Evolutionary conservation across 495 filamentous ascomycete genomes (phyloP).

Genomic region (Talaromyces ruber): DNA sequence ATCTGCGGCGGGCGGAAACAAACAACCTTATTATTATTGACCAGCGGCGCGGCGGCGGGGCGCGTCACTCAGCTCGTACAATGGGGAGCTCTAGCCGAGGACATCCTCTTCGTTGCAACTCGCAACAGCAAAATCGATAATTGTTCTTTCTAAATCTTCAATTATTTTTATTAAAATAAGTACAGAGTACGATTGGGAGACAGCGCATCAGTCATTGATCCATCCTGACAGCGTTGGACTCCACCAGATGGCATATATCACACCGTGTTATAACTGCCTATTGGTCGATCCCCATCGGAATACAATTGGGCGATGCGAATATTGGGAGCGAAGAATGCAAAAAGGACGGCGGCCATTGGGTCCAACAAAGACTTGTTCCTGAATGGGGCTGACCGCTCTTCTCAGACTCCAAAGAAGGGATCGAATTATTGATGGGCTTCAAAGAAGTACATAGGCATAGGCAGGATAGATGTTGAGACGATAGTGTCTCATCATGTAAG

Average conservation of each 20-base stretch:
- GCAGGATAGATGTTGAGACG: too few relatives aligned
- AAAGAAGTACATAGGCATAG: too few relatives aligned
- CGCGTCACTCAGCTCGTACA: neutral
- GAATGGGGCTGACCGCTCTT: neutral
- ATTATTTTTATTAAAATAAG: too few relatives aligned
- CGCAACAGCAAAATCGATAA: too few relatives aligned
- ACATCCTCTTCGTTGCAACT: neutral
- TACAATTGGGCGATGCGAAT: neutral
- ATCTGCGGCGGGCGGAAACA: neutral
- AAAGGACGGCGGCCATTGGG: neutral
- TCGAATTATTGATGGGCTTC: too few relatives aligned
- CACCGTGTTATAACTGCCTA: neutral
- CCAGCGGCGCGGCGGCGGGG: neutral
- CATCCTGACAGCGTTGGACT: neutral
- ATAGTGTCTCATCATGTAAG: neutral
- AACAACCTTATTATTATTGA: neutral
- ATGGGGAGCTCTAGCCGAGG: neutral
- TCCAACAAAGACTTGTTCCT: neutral
- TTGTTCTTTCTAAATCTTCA: too few relatives aligned
- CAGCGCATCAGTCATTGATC: neutral
- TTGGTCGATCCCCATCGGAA: neutral
- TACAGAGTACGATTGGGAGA: too few relatives aligned
- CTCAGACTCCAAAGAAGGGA: too few relatives aligned
- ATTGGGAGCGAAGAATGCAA: neutral
- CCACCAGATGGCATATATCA: too few relatives aligned